Evolutionary conservation across 2,329 filamentous ascomycete genomes (phyloP).

Genomic region (Apiospora pterosperma): DNA sequence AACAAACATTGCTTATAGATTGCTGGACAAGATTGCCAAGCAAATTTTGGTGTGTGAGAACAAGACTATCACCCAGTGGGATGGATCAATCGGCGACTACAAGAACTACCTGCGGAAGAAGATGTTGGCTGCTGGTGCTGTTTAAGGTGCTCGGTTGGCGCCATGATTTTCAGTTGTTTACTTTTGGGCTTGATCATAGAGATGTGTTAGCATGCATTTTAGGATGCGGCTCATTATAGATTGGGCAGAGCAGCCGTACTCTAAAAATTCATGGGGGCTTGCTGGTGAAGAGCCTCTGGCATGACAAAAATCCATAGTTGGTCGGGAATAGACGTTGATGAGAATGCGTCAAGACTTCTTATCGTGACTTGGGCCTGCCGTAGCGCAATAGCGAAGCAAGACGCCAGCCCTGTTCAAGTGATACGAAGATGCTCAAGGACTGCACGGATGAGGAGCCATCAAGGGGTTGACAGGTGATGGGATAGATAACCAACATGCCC

Average conservation of each 20-base stretch:
- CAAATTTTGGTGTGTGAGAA: slow-evolving; percentile 99
- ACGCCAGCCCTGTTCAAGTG: too few relatives aligned
- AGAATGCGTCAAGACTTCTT: neutral
- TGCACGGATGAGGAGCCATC: too few relatives aligned
- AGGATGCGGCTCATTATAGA: slow-evolving; percentile 6
- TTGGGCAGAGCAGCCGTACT: slow-evolving; percentile 5
- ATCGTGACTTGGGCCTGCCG: neutral
- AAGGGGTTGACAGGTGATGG: too few relatives aligned
- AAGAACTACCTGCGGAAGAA: slow-evolving; percentile 99
- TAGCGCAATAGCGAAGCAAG: too few relatives aligned
- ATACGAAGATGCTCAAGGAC: too few relatives aligned
- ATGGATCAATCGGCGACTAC: slow-evolving; percentile 87
- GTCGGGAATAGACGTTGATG: slow-evolving; percentile 5
- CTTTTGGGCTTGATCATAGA: neutral
- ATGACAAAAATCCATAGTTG: slow-evolving; percentile 3
- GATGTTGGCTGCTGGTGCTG: slow-evolving; percentile 86
- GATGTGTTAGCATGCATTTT: slow-evolving; percentile 2
- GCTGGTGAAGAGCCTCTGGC: neutral
- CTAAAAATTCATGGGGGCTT: neutral
- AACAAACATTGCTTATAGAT: slow-evolving; percentile 48
- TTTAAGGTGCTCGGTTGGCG: slow-evolving; percentile 51
- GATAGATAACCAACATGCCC: too few relatives aligned
- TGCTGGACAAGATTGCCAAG: slow-evolving; percentile 99
- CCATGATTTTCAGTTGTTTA: neutral
- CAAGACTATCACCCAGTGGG: slow-evolving; percentile 88